Evolutionary conservation across 169 alveolate species (phyloP).

Genomic region (Besnoitia besnoiti): DNA sequence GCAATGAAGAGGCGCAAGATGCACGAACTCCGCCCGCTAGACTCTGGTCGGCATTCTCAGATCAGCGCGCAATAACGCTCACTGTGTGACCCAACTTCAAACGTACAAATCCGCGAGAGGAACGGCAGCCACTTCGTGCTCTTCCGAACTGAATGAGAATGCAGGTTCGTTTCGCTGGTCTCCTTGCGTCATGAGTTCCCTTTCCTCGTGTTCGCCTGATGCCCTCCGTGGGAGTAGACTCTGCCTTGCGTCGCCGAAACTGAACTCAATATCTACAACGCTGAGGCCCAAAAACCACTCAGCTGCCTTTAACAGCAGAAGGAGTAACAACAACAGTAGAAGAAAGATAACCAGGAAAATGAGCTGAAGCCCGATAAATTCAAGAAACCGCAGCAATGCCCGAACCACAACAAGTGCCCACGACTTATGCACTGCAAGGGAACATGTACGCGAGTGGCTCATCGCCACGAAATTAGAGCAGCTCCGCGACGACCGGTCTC

Average conservation of each 20-base stretch:
- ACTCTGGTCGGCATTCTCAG: too few relatives aligned
- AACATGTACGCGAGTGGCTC: not conserved
- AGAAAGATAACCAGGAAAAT: not conserved
- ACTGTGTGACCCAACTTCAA: not conserved
- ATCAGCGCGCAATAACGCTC: too few relatives aligned
- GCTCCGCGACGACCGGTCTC: too few relatives aligned
- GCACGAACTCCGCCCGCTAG: too few relatives aligned
- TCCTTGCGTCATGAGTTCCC: not conserved
- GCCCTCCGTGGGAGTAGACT: not conserved
- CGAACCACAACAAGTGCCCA: constrained; percentile 1
- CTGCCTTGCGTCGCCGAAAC: not conserved
- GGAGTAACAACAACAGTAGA: not conserved
- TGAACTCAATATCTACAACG: not conserved
- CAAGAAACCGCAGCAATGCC: not conserved
- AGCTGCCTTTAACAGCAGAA: not conserved
- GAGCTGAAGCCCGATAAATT: not conserved
- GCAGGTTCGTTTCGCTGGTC: not conserved
- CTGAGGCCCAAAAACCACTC: not conserved
- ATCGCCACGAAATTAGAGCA: too few relatives aligned
- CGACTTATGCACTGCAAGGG: not conserved
- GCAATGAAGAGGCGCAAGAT: too few relatives aligned
- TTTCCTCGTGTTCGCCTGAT: not conserved
- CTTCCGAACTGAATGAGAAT: not conserved
- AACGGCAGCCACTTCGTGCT: not conserved
- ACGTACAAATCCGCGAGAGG: not conserved